Evolutionary conservation across 805 yeast species (phyloP).

Genomic region (Saturnispora ahearnii): DNA sequence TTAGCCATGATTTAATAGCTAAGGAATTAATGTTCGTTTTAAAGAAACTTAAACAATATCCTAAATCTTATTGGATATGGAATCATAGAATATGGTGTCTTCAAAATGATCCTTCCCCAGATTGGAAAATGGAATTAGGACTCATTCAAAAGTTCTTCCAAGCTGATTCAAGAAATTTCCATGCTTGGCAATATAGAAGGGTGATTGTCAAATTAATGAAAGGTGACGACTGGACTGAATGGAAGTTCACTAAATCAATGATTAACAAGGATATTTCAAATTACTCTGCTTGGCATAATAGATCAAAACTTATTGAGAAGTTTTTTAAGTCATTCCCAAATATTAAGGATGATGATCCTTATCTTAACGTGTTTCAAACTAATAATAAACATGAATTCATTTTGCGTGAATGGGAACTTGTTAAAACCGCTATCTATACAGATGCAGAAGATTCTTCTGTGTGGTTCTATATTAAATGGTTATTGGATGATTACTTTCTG

Average conservation of each 20-base stretch:
- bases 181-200: slow-evolving; percentile 93
- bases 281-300: slow-evolving; percentile 93
- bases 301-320: slow-evolving; percentile 58
- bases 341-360: slow-evolving; percentile 7
- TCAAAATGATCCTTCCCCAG: slow-evolving; percentile 35
- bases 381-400: slow-evolving; percentile 29
- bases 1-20: slow-evolving; percentile 29
- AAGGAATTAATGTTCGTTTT: slow-evolving; percentile 57
- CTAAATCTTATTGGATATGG: slow-evolving; percentile 98
- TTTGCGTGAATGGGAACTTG: slow-evolving; percentile 50
- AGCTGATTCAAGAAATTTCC: slow-evolving; percentile 77
- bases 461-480: slow-evolving; percentile 86
- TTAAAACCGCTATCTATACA: slow-evolving; percentile 79
- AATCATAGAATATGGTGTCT: slow-evolving; percentile 83
- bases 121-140: slow-evolving; percentile 65
- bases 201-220: slow-evolving; percentile 41
- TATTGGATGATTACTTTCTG: slow-evolving; percentile 40
- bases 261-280: slow-evolving; percentile 82
- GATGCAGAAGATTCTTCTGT: slow-evolving; percentile 93
- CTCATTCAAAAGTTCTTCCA: slow-evolving; percentile 61
- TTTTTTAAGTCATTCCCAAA: slow-evolving; percentile 29
- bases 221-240: slow-evolving; percentile 38
- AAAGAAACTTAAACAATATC: slow-evolving; percentile 50
- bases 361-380: slow-evolving; percentile 12
- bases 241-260: slow-evolving; percentile 66